phyloP scores from a whole-genome alignment of 257 asterid genomes.

The Salvia hispanica region DNA sequence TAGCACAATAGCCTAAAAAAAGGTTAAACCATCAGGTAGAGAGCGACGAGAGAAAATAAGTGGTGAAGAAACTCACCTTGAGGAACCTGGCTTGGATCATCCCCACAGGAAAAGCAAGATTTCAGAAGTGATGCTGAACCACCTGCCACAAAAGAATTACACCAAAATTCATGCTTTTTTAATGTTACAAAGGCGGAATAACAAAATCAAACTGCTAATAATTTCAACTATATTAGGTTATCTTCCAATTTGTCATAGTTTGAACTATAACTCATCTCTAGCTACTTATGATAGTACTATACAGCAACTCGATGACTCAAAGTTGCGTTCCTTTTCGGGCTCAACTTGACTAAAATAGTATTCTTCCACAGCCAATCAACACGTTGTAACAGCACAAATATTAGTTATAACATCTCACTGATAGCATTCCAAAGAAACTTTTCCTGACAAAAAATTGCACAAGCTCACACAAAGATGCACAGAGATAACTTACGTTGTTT shows the following conservation, averaged over 20 bases:
- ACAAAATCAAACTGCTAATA: slow-evolving; percentile 3
- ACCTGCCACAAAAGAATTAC: slow-evolving; percentile 51
- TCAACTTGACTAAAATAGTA: not conserved
- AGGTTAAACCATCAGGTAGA: not conserved
- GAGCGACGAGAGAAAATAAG: slow-evolving; percentile 16
- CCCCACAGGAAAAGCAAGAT: slow-evolving; percentile 90
- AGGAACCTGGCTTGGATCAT: slow-evolving; percentile 77
- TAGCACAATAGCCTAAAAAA: not conserved
- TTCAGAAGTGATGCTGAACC: slow-evolving; percentile 59
- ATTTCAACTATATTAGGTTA: not conserved
- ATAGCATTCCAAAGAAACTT: not conserved
- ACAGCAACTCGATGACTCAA: slow-evolving; percentile 2
- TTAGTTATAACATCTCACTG: not conserved
- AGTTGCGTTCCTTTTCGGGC: not conserved
- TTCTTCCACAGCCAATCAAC: slow-evolving; percentile 1
- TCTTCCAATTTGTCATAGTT: not conserved
- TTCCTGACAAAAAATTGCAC: not conserved
- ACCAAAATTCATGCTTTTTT: slow-evolving; percentile 19
- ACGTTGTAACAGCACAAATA: not conserved
- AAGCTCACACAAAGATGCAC: not conserved
- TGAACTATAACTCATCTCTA: not conserved
- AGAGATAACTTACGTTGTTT: slow-evolving; percentile 55
- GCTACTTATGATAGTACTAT: not conserved
- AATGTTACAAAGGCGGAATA: slow-evolving; percentile 3
- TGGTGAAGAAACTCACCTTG: slow-evolving; percentile 55